Conservation (phyloP, 306 rosid genomes). For the Biancaea sappan region DNA sequence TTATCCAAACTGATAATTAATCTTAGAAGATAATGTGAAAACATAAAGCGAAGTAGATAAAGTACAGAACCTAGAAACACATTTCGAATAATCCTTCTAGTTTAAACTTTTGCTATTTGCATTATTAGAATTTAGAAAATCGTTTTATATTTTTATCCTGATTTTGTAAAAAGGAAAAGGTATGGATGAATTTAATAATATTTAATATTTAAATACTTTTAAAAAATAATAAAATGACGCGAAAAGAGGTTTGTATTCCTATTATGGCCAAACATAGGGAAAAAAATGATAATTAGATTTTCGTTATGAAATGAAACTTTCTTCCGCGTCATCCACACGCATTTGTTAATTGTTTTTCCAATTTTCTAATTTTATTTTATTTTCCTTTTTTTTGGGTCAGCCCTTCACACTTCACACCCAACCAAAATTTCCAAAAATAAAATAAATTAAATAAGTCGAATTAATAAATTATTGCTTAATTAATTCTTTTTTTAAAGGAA, state of each 20-base stretch:
- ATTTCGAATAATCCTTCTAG: background rate
- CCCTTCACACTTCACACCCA: too few relatives aligned
- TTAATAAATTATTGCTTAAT: background rate
- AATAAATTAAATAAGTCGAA: background rate
- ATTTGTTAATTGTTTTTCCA: background rate
- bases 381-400: too few relatives aligned
- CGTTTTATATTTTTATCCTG: background rate
- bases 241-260: background rate
- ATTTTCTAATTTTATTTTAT: background rate
- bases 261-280: background rate
- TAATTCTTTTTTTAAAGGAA: background rate
- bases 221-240: background rate
- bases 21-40: conserved; percentile 30
- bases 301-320: background rate
- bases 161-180: background rate
- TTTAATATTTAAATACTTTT: background rate
- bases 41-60: conserved; percentile 9
- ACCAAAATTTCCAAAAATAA: too few relatives aligned
- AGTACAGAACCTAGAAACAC: background rate
- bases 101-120: background rate
- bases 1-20: conserved; percentile 20
- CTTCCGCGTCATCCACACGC: background rate
- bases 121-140: background rate
- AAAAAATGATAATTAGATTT: background rate
- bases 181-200: background rate